phyloP scores from a whole-genome alignment of 176 grass and related monocot genomes.

The Chrysopogon serrulatus region DNA sequence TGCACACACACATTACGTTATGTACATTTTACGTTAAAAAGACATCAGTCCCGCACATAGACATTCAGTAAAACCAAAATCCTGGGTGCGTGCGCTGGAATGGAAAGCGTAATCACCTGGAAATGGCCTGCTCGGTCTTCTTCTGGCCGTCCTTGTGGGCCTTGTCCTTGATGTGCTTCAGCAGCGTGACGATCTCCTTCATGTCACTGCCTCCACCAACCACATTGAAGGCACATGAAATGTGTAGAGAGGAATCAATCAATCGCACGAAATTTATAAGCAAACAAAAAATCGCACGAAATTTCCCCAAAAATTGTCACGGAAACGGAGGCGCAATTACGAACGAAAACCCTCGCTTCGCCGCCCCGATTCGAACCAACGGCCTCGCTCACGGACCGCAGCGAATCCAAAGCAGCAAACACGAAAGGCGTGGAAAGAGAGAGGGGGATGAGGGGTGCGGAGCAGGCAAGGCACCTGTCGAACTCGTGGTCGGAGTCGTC shows the following conservation, averaged over 20 bases:
- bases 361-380: neutral
- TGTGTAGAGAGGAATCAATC: neutral
- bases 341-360: neutral
- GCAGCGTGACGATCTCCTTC: constrained; percentile 59
- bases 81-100: neutral
- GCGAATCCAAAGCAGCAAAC: neutral
- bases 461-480: constrained; percentile 13
- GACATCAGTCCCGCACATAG: neutral
- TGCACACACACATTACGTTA: neutral
- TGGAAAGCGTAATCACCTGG: constrained; percentile 39
- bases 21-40: neutral
- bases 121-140: constrained; percentile 74
- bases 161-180: constrained; percentile 70
- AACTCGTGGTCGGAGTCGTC: constrained; percentile 36
- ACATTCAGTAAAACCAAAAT: neutral
- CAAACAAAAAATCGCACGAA: neutral
- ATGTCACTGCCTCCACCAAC: constrained; percentile 43
- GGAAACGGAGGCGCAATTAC: neutral
- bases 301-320: neutral
- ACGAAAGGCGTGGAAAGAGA: neutral
- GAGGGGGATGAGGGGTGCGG: neutral
- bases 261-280: neutral
- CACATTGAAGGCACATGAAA: constrained; percentile 3
- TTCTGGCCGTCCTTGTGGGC: constrained; percentile 75
- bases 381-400: neutral